Evolutionary conservation across 1,284 basidiomycete genomes (phyloP), one percentile per base, ranked within the genome.

Genomic region (Apiotrichum akiyoshidainum): DNA sequence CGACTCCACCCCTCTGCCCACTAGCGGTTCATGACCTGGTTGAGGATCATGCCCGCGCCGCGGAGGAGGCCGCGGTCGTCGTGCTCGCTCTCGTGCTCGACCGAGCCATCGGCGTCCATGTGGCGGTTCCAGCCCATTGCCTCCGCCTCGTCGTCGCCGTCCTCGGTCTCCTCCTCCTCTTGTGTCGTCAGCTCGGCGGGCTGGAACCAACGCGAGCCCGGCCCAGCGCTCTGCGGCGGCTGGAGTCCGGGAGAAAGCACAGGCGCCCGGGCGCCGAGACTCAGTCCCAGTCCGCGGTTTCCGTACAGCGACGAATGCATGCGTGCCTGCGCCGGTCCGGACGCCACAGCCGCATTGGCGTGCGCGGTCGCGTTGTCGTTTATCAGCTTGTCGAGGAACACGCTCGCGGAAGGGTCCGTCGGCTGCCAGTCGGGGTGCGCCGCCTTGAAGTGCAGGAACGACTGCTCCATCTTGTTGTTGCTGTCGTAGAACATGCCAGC

Each of bases 381-480:
- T 1, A 89, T 87, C 76, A 95, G 86, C 47, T 88, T 84, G 66
- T 84, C 88, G 47, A 95, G 84, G 73, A 92, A 93, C 14, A 93
- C 80, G 1, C 90, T 93, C 8, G 90, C 87, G 16, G 86, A 83
- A 0, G 90, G 89, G 73, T 97, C 92, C 2, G 84, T 81, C 1
- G 93, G 93, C 65, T 86, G 89, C 93, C 93, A 97, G 69, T 93
- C 90, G 12, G 93, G 93, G 78, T 97, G 91, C 13, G 91, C 88
- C 46, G 90, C 87, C 80, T 93, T 95, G 83, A 99, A 99, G 70
- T 92, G 93, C 40, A 98, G 80, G 78, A 99, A 92, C 69, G 87
- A 90, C 81, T 98, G 94, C 81, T 99, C 95, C 92, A 99, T 97
- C 82, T 98, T 96, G 55, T 90, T 89, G 66, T 94, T 96, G 55